phyloP scores from a whole-genome alignment of 768 basidiomycete species.

The Terana coerulea region DNA sequence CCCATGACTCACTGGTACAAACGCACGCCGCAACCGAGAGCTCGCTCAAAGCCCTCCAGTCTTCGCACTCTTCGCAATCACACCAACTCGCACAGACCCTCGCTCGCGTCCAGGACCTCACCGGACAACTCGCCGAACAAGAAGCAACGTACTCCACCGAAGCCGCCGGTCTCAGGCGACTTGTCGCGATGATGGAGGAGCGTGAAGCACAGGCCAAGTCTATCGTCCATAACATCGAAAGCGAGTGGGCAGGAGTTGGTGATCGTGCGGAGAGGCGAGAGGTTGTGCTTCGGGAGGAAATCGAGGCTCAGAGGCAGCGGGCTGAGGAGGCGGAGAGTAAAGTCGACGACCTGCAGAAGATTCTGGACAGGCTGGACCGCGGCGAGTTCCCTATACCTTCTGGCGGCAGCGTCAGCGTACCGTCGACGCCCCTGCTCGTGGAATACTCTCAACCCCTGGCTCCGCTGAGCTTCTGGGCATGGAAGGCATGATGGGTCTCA shows the following conservation, averaged over 20 bases:
- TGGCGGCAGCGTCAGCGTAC: constrained; percentile 17
- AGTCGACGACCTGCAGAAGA: constrained; percentile 65
- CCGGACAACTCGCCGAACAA: constrained; percentile 77
- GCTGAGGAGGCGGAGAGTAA: constrained; percentile 71
- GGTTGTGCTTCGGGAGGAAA: constrained; percentile 60
- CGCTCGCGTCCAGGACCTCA: constrained; percentile 68
- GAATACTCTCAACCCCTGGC: constrained; percentile 40
- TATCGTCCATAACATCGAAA: constrained; percentile 78
- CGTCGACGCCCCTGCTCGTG: constrained; percentile 28
- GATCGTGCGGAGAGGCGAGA: constrained; percentile 69
- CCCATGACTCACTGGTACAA: constrained; percentile 70
- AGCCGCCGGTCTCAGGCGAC: constrained; percentile 63
- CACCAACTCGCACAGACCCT: constrained; percentile 78
- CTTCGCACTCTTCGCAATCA: constrained; percentile 64
- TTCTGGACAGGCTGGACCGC: constrained; percentile 66
- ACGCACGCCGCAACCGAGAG: constrained; percentile 62
- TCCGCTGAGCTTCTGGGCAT: constrained; percentile 35
- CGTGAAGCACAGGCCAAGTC: constrained; percentile 82
- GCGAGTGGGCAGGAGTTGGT: constrained; percentile 73
- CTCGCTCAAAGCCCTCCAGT: constrained; percentile 69
- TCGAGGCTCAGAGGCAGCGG: constrained; percentile 64
- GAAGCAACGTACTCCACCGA: constrained; percentile 82
- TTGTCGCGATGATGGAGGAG: constrained; percentile 84
- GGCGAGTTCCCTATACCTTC: constrained; percentile 65
- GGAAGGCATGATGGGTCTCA: constrained; percentile 65